Percentiles rank a stretch among this genome's conserved stretches.
These are phyloP conservation scores for Escovopsis sp. DNA, from an alignment of 2,329 filamentous ascomycete species.

Conservation along the genomic window DNA sequence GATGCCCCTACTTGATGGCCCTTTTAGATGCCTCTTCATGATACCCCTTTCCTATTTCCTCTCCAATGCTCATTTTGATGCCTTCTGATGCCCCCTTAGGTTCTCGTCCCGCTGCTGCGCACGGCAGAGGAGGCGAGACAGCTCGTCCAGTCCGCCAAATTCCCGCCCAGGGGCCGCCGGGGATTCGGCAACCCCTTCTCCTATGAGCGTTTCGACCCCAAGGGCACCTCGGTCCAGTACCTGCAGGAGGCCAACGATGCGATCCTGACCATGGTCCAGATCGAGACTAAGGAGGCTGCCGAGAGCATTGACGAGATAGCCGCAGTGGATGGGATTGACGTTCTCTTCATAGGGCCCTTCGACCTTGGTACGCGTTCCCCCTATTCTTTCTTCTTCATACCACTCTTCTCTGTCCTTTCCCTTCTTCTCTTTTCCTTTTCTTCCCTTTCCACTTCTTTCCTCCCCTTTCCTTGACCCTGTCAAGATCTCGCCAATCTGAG, in stretches of 20 bases:
- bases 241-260: slow-evolving; percentile 32
- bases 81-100: slow-evolving; percentile 9
- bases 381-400: too few relatives aligned
- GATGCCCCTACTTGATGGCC: too few relatives aligned
- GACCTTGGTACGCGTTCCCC: slow-evolving; percentile 32
- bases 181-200: slow-evolving; percentile 36
- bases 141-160: slow-evolving; percentile 33
- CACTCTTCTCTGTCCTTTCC: too few relatives aligned
- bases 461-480: too few relatives aligned
- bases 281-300: slow-evolving; percentile 49
- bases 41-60: too few relatives aligned
- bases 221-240: slow-evolving; percentile 30
- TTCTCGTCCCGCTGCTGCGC: slow-evolving; percentile 30
- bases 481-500: background rate
- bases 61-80: too few relatives aligned
- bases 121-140: slow-evolving; percentile 29
- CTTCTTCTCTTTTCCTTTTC: too few relatives aligned
- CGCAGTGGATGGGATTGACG: slow-evolving; percentile 42
- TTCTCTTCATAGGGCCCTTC: slow-evolving; percentile 51
- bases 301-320: slow-evolving; percentile 47
- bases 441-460: too few relatives aligned
- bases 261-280: slow-evolving; percentile 50
- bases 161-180: slow-evolving; percentile 32
- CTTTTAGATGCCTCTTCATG: too few relatives aligned
- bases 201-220: slow-evolving; percentile 25